Evolutionary conservation across 768 basidiomycete species (phyloP), one percentile per base, ranked within the genome.

Genomic region (Austroboletus festivus): DNA sequence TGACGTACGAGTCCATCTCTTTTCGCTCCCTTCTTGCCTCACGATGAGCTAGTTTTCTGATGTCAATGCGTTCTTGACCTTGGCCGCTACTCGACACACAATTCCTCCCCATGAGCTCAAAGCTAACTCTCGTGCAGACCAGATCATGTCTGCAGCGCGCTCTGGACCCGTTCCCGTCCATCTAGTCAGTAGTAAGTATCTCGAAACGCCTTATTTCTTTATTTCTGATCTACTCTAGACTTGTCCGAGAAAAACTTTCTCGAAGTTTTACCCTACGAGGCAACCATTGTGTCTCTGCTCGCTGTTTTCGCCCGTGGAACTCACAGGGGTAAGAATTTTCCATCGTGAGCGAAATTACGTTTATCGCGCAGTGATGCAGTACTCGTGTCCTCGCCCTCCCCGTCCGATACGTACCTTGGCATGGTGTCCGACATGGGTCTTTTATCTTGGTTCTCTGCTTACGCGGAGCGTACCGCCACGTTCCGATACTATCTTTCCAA

Each of bases 241-340:
- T 72, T 91, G 28, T 91, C 89, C 12, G 85, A 89, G 66, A 92
- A 92, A 73, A 91, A 92, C 52, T 83, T 86, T 9, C 72, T 90
- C 24, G 77, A 86, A 46, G 72, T 71, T 19, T 63, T 89, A 7
- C 75, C 83, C 0, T 68, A 85, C 49, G 76, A 82, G 37, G 84
- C 87, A 2, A 83, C 76, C 3, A 58, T 87, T 20, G 63, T 89
- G 12, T 76, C 80, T 3, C 68, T 91, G 1, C 68, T 92, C 5
- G 73, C 76, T 38, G 61, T 83, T 4, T 90, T 91, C 60, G 78
- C 85, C 20, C 73, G 78, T 21, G 89, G 89, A 22, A 73, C 79
- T 3, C 89, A 92, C 65, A 71, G 89, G 71, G 81, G 87, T 85
- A 50, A 22, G 73, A 49, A 33, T 30, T 42, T 5, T 15, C 42